Evolutionary conservation across 1,284 basidiomycete species (phyloP), one percentile per base, ranked within the genome.

Genomic region (Naganishia sp.): DNA sequence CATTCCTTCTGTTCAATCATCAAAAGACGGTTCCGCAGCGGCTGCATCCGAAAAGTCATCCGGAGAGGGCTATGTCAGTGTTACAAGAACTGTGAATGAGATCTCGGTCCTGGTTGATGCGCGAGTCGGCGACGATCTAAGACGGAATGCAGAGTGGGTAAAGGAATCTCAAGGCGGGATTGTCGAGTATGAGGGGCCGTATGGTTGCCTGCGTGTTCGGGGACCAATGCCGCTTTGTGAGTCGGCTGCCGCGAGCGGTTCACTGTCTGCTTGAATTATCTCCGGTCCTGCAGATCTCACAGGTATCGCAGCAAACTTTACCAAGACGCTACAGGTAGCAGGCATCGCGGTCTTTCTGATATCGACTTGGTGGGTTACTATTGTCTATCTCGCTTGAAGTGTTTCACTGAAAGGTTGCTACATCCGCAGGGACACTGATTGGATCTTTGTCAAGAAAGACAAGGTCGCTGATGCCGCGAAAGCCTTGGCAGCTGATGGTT

Each of bases 371-470:
- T 56, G 23, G 6, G 62, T 32, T n/a, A 11, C 42, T 18, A 10
- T 9, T 39, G 1, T 5, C 10, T 17, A 15, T 28, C 43, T 31
- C 1, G 15, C 6, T 28, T 23, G 28, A 28, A 28, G 25, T 4
- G 21, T 25, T 32, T 45, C 35, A 6, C 32, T 39, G 28, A 11
- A 43, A 6, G 45, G 21, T 31, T 28, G 21, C 41, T 23, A 9
- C 39, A 6, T 21, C 6, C 31, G 41, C 28, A 65, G 63, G 63
- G 55, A 66, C 28, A 66, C 64, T 3, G 64, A 66, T 46, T 66
- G 64, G 64, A 66, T 66, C 6, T 66, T 66, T 31, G 56, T 66
- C 47, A 66, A 66, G 42, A 55, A 50, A 35, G 54, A 60, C 31
- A 60, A 57, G 49, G n/a, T 66, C 25, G 41, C 39, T 7, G 56